A percentile compares a stretch with the other conserved stretches of the same genome.
phyloP scores from a whole-genome alignment of 768 basidiomycete genomes.

The Lentinula boryana region DNA sequence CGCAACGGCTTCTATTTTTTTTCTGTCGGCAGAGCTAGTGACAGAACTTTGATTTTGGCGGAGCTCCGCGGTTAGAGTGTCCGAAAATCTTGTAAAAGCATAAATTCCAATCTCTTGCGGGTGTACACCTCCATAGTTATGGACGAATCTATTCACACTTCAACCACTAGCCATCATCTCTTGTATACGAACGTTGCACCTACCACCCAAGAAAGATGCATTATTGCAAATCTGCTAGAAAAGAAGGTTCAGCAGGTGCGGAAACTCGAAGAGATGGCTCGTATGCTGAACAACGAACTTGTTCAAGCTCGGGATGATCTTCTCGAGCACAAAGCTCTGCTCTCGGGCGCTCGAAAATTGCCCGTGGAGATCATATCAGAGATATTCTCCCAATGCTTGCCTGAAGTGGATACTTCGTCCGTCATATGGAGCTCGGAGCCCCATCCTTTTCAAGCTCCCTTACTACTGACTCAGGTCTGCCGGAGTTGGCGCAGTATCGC shows the following conservation, averaged over 20 bases:
- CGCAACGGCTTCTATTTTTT: neutral
- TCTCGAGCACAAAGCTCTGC: neutral
- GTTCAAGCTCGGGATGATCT: neutral
- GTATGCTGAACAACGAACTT: neutral
- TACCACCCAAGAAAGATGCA: neutral
- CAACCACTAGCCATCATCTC: neutral
- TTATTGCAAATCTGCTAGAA: neutral
- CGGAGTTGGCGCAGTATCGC: constrained; percentile 35
- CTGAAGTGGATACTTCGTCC: constrained; percentile 8
- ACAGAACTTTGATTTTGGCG: neutral
- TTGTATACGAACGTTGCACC: neutral
- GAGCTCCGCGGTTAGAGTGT: neutral
- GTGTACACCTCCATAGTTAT: neutral
- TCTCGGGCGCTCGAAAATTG: neutral
- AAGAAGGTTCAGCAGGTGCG: neutral
- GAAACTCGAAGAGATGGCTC: neutral
- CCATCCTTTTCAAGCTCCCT: constrained; percentile 18
- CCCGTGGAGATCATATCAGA: constrained; percentile 22
- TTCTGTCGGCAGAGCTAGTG: neutral
- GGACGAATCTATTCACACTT: neutral
- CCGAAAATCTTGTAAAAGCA: neutral
- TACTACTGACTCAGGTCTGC: constrained; percentile 36
- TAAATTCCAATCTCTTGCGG: neutral
- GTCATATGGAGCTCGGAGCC: neutral
- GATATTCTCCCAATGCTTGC: constrained; percentile 23